Evolutionary conservation across 192 early-diverging fungal species (phyloP).

Genomic region (Chytriomyces sp.): DNA sequence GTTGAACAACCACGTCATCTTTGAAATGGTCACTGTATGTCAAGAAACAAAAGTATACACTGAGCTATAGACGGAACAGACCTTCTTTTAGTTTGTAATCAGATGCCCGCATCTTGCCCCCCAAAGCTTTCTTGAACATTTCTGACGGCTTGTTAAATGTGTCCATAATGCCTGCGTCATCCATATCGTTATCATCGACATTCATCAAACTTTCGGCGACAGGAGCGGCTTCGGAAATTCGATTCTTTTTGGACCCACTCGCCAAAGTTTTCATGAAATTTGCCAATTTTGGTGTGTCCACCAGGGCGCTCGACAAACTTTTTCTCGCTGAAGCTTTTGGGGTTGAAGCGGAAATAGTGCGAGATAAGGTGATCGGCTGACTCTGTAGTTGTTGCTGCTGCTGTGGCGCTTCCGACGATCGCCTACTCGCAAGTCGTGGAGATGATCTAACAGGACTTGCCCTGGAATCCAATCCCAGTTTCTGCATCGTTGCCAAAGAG

Average conservation of each 20-base stretch:
- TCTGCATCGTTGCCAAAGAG: background rate
- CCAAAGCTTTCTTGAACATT: slow-evolving; percentile 10
- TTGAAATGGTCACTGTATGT: no score
- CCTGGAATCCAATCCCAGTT: background rate
- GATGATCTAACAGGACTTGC: background rate
- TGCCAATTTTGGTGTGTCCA: slow-evolving; percentile 7
- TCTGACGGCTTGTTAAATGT: slow-evolving; percentile 25
- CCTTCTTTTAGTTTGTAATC: background rate
- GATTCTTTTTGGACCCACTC: slow-evolving; percentile 8
- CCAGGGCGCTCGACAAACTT: background rate
- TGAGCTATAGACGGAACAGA: background rate
- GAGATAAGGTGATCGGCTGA: background rate
- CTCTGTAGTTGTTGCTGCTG: background rate
- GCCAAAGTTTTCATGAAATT: slow-evolving; percentile 21
- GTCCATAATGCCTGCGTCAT: slow-evolving; percentile 4
- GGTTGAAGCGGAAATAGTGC: background rate
- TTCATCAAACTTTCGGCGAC: background rate
- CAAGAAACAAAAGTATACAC: background rate
- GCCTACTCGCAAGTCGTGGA: background rate
- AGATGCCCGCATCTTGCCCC: background rate
- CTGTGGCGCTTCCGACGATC: background rate
- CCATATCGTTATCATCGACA: slow-evolving; percentile 5
- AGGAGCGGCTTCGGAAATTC: background rate
- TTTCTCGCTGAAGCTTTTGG: background rate
- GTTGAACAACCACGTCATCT: background rate